Evolutionary conservation across 306 rosid genomes (phyloP), one percentile per base, ranked within the genome.

Genomic region (Casuarina cunninghamiana): DNA sequence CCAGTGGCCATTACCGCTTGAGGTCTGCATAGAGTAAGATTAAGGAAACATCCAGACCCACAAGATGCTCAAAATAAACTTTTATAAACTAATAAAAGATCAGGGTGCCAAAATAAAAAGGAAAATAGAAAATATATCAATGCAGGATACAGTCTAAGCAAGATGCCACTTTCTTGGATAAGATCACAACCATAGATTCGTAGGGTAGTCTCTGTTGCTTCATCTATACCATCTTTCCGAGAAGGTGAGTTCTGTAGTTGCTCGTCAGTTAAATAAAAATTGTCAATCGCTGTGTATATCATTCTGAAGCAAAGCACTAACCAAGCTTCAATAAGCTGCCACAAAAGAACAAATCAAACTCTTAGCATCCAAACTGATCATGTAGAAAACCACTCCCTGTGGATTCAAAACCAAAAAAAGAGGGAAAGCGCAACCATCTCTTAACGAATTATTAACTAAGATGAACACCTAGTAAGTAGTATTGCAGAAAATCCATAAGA

Each of bases 1-100:
- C 96, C 97, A 48, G 99, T 93, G 72, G 98, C 99, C 99, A 95
- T 95, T 73, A 93, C 97, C 3, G 99, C 99, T 70, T 93, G 98
- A 41, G 98, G 97, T 77, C 99, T 93, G 83, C 55, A 85, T 71
- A 48, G 77, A 21, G 42, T 54, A 44, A 71, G 43, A 65, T 83
- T 70, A 76, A 83, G 85, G 79, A 12, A 77, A 83, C 55, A 53
- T 35, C 45, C 71, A 77, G 80, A 75, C 70, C 32, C 21, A 45
- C 44, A 2, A 39, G 50, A 73, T 32, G 69, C 58, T 50, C 35
- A 43, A 43, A 55, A 35, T 4, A 42, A 41, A 42, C 50, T 42
- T 66, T 10, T 45, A 42, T 71, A 5, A 49, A 71, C 44, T 4
- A 41, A 45, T 5, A 74, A 42, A 48, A 48, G 54, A 66, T 26